These are phyloP conservation scores for Apiotrichum siamense DNA, from an alignment of 1,284 basidiomycete genomes.

Conservation along the genomic window DNA sequence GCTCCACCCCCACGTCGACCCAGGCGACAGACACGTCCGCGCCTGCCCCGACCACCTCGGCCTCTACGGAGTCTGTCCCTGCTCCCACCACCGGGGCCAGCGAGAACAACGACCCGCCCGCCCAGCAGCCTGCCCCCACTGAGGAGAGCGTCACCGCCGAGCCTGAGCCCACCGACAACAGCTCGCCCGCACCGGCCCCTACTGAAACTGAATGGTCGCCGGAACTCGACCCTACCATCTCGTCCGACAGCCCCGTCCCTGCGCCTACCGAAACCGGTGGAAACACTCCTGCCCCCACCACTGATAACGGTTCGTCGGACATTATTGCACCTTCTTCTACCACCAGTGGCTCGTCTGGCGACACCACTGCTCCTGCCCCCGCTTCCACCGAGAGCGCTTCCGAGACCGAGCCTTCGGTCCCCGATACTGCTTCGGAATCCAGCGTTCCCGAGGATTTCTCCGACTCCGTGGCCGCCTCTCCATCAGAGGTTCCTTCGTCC, in stretches of 20 bases:
- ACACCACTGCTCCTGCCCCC: neutral
- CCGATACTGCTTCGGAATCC: neutral
- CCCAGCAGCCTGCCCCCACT: neutral
- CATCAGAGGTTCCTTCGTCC: neutral
- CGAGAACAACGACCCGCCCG: neutral
- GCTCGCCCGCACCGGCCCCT: neutral
- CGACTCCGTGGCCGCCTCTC: neutral
- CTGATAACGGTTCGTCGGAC: slow-evolving; percentile 3
- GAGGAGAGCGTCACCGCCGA: too few relatives aligned
- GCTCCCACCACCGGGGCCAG: neutral
- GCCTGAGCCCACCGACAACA: neutral
- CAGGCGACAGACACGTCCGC: slow-evolving; percentile 1
- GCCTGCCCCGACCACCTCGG: neutral
- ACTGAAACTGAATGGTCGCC: too few relatives aligned
- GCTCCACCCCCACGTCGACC: neutral
- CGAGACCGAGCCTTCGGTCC: neutral
- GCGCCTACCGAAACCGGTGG: neutral
- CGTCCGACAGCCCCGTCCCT: neutral
- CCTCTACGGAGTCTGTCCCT: neutral
- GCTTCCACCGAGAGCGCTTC: neutral
- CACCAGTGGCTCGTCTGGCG: neutral
- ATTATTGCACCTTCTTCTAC: neutral
- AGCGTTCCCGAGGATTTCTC: neutral
- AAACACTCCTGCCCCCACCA: neutral
- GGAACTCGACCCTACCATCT: neutral